Conservation (phyloP, 768 basidiomycete genomes). For the Rhodotorula graminis region DNA sequence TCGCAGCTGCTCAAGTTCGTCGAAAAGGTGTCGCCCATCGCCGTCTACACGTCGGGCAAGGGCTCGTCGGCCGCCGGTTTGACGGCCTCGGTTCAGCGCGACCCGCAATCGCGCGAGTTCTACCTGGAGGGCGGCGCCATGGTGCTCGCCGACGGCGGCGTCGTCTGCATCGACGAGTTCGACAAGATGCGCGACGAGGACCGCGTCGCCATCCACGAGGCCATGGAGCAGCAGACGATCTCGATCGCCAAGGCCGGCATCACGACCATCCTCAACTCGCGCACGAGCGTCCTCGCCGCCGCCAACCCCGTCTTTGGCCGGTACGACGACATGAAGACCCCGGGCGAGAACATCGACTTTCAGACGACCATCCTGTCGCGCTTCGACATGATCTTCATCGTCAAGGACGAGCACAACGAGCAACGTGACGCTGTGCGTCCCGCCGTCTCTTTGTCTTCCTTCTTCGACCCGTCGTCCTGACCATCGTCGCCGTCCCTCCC, state of each 20-base stretch:
- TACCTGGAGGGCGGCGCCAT: constrained; percentile 98
- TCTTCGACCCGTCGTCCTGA: background rate
- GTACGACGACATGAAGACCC: constrained; percentile 93
- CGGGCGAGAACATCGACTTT: constrained; percentile 97
- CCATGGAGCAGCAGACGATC: constrained; percentile 96
- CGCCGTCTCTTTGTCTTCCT: background rate
- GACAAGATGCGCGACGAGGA: constrained; percentile 99
- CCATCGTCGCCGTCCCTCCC: too few relatives aligned
- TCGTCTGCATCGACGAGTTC: constrained; percentile 99
- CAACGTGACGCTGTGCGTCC: constrained; percentile 70
- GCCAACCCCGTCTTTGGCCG: constrained; percentile 97
- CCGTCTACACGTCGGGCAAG: constrained; percentile 97
- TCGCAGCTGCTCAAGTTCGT: constrained; percentile 97
- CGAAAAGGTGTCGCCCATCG: constrained; percentile 95
- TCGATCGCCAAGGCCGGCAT: constrained; percentile 99
- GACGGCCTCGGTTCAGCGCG: constrained; percentile 93
- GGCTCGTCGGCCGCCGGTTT: constrained; percentile 97
- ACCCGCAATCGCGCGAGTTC: constrained; percentile 87
- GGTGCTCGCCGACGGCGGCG: constrained; percentile 96
- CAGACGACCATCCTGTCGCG: constrained; percentile 96
- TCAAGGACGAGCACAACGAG: constrained; percentile 97
- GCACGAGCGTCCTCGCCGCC: constrained; percentile 91
- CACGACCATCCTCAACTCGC: constrained; percentile 90
- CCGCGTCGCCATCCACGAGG: constrained; percentile 97
- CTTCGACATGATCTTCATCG: constrained; percentile 99